Percentiles rank a stretch among this genome's conserved stretches.
Evolutionary conservation across 2,329 filamentous ascomycete species (phyloP).

Genomic region (Metarhizium brunneum): DNA sequence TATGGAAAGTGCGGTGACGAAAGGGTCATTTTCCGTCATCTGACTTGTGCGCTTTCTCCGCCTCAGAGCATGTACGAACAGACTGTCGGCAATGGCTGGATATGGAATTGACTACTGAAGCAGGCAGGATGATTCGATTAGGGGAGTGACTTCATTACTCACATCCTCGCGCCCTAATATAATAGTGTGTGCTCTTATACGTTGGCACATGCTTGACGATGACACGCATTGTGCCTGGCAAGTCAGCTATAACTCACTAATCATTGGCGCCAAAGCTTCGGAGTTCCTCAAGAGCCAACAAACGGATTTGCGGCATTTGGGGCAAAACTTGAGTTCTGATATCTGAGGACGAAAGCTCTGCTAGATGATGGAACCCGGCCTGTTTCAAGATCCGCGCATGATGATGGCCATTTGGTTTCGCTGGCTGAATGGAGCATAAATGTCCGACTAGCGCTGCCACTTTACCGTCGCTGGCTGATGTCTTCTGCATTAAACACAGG

Average conservation of each 20-base stretch:
- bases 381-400: slow-evolving; percentile 5
- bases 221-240: not conserved
- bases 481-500: not conserved
- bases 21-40: not conserved
- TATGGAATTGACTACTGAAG: too few relatives aligned
- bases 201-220: too few relatives aligned
- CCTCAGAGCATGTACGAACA: too few relatives aligned
- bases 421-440: slow-evolving; percentile 1
- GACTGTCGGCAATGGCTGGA: too few relatives aligned
- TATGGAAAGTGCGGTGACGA: not conserved
- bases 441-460: not conserved
- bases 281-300: not conserved
- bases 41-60: not conserved
- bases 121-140: too few relatives aligned
- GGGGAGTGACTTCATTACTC: too few relatives aligned
- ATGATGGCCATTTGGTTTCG: not conserved
- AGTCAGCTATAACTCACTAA: not conserved
- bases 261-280: not conserved
- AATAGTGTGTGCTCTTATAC: too few relatives aligned
- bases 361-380: slow-evolving; percentile 1
- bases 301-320: not conserved
- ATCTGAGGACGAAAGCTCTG: not conserved
- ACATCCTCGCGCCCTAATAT: too few relatives aligned
- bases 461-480: not conserved
- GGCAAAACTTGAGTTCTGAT: not conserved